Evolutionary conservation across 1,284 basidiomycete species (phyloP).

Genomic region (Ceratobasidium theobromae): DNA sequence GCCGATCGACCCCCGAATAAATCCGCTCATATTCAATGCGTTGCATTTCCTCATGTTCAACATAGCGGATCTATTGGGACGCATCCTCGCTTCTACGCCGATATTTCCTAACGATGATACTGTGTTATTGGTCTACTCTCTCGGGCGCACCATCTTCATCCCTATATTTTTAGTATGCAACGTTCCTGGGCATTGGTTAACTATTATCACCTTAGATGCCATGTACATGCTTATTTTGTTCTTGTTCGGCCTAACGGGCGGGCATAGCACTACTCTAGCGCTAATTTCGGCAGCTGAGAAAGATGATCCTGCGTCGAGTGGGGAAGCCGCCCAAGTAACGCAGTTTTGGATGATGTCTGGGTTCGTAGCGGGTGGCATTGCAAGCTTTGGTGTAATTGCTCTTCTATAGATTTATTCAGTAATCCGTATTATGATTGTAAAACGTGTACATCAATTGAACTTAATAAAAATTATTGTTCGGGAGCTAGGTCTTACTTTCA

Average conservation of each 20-base stretch:
- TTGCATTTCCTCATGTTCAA: slow-evolving; percentile 72
- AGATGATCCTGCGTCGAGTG: slow-evolving; percentile 70
- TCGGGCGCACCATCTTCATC: slow-evolving; percentile 74
- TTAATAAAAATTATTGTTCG: too few species aligned
- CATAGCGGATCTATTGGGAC: slow-evolving; percentile 74
- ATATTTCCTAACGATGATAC: slow-evolving; percentile 68
- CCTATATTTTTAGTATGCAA: slow-evolving; percentile 86
- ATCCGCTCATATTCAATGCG: slow-evolving; percentile 67
- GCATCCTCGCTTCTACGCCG: slow-evolving; percentile 71
- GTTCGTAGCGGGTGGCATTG: slow-evolving; percentile 68
- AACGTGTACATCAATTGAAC: too few species aligned
- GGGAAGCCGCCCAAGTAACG: slow-evolving; percentile 67
- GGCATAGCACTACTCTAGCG: slow-evolving; percentile 67
- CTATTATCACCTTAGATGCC: slow-evolving; percentile 71
- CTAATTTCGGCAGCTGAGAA: slow-evolving; percentile 66
- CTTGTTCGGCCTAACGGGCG: slow-evolving; percentile 71
- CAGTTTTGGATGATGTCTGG: slow-evolving; percentile 79
- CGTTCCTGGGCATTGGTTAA: slow-evolving; percentile 43
- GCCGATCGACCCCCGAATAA: slow-evolving; percentile 53
- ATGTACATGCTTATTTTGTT: slow-evolving; percentile 74
- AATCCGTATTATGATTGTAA: too few species aligned
- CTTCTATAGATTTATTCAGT: neutral
- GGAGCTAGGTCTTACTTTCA: too few species aligned
- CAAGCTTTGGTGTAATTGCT: slow-evolving; percentile 74
- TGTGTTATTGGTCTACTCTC: slow-evolving; percentile 61